Evolutionary conservation across 441 rosid species (phyloP).

Genomic region (Geranium incanum): DNA sequence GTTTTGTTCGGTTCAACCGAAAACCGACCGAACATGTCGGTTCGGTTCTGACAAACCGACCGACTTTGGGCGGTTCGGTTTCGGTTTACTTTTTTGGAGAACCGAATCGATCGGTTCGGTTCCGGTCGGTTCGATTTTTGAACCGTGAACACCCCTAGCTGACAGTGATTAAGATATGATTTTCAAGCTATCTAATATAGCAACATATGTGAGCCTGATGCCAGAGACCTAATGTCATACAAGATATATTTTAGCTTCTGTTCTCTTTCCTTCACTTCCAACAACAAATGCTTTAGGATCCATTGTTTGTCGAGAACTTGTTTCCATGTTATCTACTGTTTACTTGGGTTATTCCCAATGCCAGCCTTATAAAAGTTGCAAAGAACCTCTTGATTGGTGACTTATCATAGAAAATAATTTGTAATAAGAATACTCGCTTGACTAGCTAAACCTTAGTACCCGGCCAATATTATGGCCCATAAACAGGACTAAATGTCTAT

Average conservation of each 20-base stretch:
- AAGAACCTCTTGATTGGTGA: background rate
- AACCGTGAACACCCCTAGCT: background rate
- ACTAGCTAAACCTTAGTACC: background rate
- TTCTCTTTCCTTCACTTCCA: constrained; percentile 1
- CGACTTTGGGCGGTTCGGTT: too few relatives aligned
- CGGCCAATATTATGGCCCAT: background rate
- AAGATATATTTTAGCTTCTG: background rate
- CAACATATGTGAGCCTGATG: background rate
- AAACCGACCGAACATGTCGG: too few relatives aligned
- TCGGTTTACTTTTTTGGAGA: too few relatives aligned
- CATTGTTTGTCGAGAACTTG: background rate
- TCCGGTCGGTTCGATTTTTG: too few relatives aligned
- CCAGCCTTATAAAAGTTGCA: background rate
- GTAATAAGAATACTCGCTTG: background rate
- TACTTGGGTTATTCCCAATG: background rate
- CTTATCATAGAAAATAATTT: background rate
- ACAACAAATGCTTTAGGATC: background rate
- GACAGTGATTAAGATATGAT: background rate
- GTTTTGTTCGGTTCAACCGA: too few relatives aligned
- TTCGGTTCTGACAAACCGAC: too few relatives aligned
- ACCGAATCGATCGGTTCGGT: too few relatives aligned
- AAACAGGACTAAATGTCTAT: background rate
- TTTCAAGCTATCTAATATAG: constrained; percentile 1
- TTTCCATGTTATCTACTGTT: background rate
- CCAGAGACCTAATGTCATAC: background rate